Evolutionary conservation across 176 grass and related monocot species (phyloP), one percentile per base, ranked within the genome.

Genomic region (Oryza glaberrima): DNA sequence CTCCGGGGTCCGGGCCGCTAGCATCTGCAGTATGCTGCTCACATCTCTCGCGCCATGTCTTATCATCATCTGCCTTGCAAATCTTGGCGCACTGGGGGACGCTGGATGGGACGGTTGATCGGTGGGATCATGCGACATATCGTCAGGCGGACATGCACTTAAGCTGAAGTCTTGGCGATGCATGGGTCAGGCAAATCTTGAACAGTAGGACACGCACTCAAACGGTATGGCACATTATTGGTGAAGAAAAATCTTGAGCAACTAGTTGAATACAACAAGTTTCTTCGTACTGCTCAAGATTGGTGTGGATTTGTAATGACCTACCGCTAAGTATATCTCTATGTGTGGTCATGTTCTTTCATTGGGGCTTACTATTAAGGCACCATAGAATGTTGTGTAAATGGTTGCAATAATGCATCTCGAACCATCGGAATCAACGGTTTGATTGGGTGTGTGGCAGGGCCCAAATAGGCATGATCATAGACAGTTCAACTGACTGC

Each of bases 341-440:
- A 15, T 67, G 64, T 43, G 2, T 51, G 15, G 46, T 49, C 16
- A 6, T 34, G 41, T 13, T 47, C 23, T 45, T 69, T 68, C 14
- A 68, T 48, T 68, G 44, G 43, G 26, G 26, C 35, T 35, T 43
- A 51, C 44, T 68, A 9, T 68, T 19, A 22, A 20, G 4, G 65
- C 64, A 68, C 8, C 1, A 49, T n/a, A 32, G 48, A 16, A n/a
- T 69, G 17, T 22, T 69, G 44, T 51, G 12, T 3, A 5, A 35
- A 80, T 36, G 65, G 48, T 2, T 25, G 34, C 48, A 70, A 41
- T 71, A 34, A 8, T 78, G 83, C 75, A 6, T 35, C 36, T 4
- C 43, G 65, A 49, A 75, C 51, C 51, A 69, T 85, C 74, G 20
- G 7, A 60, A 85, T 70, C 75, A 17, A 44, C 47, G 15, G 19